Percentiles rank a stretch among this genome's conserved stretches.
These are phyloP conservation scores for Suillus paluster DNA, from an alignment of 768 basidiomycete species.

Conservation along the genomic window DNA sequence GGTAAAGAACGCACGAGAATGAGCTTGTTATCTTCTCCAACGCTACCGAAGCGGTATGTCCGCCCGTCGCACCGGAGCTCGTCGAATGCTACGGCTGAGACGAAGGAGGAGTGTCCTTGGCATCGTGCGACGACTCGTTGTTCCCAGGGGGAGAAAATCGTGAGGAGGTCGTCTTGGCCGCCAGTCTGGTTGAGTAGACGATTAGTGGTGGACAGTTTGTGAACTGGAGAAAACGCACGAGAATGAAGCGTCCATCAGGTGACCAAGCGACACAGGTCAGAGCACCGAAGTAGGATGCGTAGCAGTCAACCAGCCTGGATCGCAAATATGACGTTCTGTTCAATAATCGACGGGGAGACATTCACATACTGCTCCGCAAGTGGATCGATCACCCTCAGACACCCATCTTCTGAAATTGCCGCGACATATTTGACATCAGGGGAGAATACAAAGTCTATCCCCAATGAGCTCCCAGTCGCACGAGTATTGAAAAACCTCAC, in stretches of 20 bases:
- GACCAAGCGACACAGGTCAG: constrained; percentile 93
- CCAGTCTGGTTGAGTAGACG: constrained; percentile 63
- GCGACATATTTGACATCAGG: constrained; percentile 92
- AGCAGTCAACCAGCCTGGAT: constrained; percentile 86
- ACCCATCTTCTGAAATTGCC: constrained; percentile 91
- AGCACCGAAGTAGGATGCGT: constrained; percentile 93
- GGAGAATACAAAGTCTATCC: constrained; percentile 86
- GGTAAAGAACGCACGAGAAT: constrained; percentile 63
- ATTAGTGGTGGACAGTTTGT: constrained; percentile 3
- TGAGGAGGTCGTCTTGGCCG: constrained; percentile 95
- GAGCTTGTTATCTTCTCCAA: constrained; percentile 96
- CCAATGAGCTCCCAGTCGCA: constrained; percentile 5
- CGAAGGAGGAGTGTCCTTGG: constrained; percentile 96
- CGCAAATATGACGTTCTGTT: not conserved
- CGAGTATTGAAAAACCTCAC: not conserved
- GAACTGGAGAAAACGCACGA: constrained; percentile 49
- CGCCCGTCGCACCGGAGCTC: constrained; percentile 85
- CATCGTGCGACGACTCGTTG: constrained; percentile 93
- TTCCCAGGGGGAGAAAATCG: constrained; percentile 94
- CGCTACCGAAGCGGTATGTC: constrained; percentile 93
- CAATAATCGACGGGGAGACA: not conserved
- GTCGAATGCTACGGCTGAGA: constrained; percentile 89
- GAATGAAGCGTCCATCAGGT: constrained; percentile 91
- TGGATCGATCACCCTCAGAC: constrained; percentile 87
- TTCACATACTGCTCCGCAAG: constrained; percentile 83